These are phyloP conservation scores for Fusarium kyushuense DNA, from an alignment of 2,329 filamentous ascomycete species.

Conservation along the genomic window DNA sequence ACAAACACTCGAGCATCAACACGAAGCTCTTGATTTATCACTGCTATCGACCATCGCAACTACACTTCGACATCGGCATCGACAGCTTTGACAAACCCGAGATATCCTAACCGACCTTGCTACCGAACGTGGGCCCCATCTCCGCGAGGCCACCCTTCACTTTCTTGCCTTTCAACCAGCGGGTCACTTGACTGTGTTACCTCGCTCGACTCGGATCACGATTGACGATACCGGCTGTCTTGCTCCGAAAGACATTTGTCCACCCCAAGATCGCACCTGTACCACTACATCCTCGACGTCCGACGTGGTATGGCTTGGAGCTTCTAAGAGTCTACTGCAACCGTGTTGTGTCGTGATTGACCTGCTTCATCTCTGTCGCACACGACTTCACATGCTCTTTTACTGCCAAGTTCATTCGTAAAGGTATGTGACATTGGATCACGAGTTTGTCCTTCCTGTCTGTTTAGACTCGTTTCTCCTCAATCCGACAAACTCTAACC, in stretches of 20 bases:
- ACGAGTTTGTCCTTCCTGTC: background rate
- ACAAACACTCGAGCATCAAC: constrained; percentile 27
- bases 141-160: constrained; percentile 1
- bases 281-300: constrained; percentile 29
- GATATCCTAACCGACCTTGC: constrained; percentile 8
- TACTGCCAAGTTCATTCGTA: constrained; percentile 30
- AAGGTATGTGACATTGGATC: constrained; percentile 39
- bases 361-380: constrained; percentile 39
- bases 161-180: constrained; percentile 16
- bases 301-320: constrained; percentile 45
- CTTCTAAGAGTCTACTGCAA: constrained; percentile 34
- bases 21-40: constrained; percentile 21
- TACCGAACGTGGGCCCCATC: constrained; percentile 9
- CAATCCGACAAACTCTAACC: constrained; percentile 23
- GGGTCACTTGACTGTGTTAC: constrained; percentile 40
- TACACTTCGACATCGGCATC: constrained; percentile 8
- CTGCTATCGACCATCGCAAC: constrained; percentile 6
- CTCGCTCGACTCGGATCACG: constrained; percentile 35
- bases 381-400: constrained; percentile 35
- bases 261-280: constrained; percentile 26
- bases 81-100: constrained; percentile 17
- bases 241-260: constrained; percentile 23
- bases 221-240: constrained; percentile 33
- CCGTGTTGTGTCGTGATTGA: constrained; percentile 45
- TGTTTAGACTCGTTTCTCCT: constrained; percentile 1